phyloP scores from a whole-genome alignment of 1,284 basidiomycete genomes.

The Pseudozyma flocculosa region DNA sequence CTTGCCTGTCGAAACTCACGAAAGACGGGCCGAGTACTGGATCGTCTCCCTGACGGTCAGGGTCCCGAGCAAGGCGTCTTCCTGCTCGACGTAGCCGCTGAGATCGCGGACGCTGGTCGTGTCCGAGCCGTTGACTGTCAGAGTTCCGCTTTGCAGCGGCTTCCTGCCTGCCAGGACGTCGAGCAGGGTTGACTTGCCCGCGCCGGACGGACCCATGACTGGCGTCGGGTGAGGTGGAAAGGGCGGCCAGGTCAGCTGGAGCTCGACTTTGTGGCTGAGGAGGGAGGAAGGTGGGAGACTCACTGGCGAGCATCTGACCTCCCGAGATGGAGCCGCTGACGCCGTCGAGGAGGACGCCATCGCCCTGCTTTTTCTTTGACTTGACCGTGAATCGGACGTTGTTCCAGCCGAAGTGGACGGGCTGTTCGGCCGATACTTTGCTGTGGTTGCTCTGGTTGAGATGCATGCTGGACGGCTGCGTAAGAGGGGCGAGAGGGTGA shows the following conservation, averaged over 20 bases:
- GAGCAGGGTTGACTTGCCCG: constrained; percentile 59
- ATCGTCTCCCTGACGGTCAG: constrained; percentile 59
- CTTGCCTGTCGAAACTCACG: too few relatives aligned
- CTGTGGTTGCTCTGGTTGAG: too few relatives aligned
- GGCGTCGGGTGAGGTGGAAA: constrained; percentile 3
- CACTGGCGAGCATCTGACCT: constrained; percentile 19
- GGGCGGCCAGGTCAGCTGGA: not conserved
- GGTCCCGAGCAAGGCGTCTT: constrained; percentile 59
- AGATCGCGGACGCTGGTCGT: constrained; percentile 12
- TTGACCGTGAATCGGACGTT: too few relatives aligned
- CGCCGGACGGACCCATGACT: constrained; percentile 58
- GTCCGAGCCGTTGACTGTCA: constrained; percentile 4
- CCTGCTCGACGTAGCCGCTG: constrained; percentile 59
- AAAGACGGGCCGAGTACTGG: constrained; percentile 55
- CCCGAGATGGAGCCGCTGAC: constrained; percentile 8
- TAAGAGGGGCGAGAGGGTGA: too few relatives aligned
- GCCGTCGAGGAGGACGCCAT: constrained; percentile 3
- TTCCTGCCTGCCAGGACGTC: constrained; percentile 57
- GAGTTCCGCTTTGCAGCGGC: constrained; percentile 2
- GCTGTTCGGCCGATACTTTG: too few relatives aligned
- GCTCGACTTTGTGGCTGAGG: too few relatives aligned
- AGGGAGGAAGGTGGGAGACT: too few relatives aligned
- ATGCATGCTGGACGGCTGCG: too few relatives aligned
- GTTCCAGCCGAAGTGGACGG: too few relatives aligned
- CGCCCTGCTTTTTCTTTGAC: too few relatives aligned